Evolutionary conservation across 768 basidiomycete species (phyloP).

Genomic region (Mycena olivaceomarginata): DNA sequence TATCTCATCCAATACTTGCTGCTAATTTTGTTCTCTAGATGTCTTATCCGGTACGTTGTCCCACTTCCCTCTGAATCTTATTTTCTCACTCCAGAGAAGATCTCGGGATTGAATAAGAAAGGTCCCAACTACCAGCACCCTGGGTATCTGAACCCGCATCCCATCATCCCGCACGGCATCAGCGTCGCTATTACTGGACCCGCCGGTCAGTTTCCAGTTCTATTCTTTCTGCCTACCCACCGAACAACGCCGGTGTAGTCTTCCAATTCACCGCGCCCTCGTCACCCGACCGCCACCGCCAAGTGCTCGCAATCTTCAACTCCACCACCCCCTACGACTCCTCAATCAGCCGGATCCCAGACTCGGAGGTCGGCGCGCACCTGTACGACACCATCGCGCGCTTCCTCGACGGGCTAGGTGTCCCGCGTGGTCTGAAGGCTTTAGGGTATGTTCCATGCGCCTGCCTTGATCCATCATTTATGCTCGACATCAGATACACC

Average conservation of each 20-base stretch:
- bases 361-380: constrained; percentile 85
- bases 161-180: constrained; percentile 96
- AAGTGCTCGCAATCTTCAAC: constrained; percentile 91
- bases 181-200: constrained; percentile 95
- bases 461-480: background rate
- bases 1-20: constrained; percentile 11
- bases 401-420: constrained; percentile 90
- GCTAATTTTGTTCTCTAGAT: constrained; percentile 29
- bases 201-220: constrained; percentile 69
- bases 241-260: constrained; percentile 63
- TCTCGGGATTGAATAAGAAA: constrained; percentile 95
- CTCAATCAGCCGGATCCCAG: constrained; percentile 82
- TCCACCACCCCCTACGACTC: constrained; percentile 79
- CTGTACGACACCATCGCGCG: constrained; percentile 91
- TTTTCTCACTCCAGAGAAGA: constrained; percentile 62
- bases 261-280: constrained; percentile 98
- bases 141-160: constrained; percentile 89
- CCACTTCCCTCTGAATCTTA: background rate
- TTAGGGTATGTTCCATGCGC: constrained; percentile 69
- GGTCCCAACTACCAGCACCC: constrained; percentile 95
- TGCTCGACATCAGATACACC: constrained; percentile 68
- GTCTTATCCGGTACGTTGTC: constrained; percentile 39
- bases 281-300: constrained; percentile 92
- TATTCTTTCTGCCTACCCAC: background rate
- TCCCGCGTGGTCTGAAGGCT: constrained; percentile 91